Conservation (phyloP, 2,329 filamentous ascomycete genomes). For the Monilinia fructigena region DNA sequence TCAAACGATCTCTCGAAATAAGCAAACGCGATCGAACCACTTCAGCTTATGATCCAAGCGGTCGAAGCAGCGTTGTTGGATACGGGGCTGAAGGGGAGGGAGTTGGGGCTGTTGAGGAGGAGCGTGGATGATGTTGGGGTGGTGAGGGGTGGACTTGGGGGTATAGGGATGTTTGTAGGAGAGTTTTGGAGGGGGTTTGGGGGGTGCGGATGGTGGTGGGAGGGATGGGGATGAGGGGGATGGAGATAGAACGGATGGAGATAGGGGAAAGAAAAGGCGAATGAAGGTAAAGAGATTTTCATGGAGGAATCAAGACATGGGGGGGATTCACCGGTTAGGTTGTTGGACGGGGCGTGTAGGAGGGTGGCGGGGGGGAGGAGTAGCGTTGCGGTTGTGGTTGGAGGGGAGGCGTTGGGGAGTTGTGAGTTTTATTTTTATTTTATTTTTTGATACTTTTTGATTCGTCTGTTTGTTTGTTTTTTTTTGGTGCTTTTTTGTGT, state of each 20-base stretch:
- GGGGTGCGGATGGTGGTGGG: neutral
- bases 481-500: neutral
- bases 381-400: slow-evolving; percentile 58
- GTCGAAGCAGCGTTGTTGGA: neutral
- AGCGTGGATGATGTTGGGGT: slow-evolving; percentile 52
- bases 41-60: slow-evolving; percentile 49
- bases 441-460: neutral
- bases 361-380: slow-evolving; percentile 53
- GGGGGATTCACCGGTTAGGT: slow-evolving; percentile 55
- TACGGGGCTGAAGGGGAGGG: slow-evolving; percentile 39
- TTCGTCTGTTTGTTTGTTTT: neutral
- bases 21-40: slow-evolving; percentile 58
- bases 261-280: neutral
- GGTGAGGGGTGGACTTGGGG: slow-evolving; percentile 12
- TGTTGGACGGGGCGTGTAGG: slow-evolving; percentile 63
- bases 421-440: neutral
- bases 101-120: slow-evolving; percentile 46
- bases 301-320: slow-evolving; percentile 15
- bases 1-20: slow-evolving; percentile 53
- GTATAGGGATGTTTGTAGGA: slow-evolving; percentile 8
- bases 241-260: too few species aligned
- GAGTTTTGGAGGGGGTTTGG: neutral
- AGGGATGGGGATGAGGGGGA: too few species aligned
- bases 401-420: slow-evolving; percentile 61
- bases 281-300: neutral